A percentile compares a stretch with the other conserved stretches of the same genome.
phyloP scores from a whole-genome alignment of 2,329 filamentous ascomycete species.

The Aspergillus felis region DNA sequence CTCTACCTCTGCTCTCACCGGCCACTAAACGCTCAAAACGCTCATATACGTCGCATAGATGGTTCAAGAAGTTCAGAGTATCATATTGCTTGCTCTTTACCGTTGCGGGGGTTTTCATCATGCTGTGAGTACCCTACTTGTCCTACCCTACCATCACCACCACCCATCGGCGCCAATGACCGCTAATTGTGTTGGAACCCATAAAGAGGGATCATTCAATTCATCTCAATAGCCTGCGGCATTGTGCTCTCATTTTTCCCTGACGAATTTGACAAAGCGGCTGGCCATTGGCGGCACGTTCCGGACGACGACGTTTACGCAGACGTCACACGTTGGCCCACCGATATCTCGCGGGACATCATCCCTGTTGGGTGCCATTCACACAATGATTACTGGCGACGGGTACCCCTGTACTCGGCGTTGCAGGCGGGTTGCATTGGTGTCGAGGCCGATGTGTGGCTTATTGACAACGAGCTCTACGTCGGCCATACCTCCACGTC shows the following conservation, averaged over 20 bases:
- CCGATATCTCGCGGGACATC: slow-evolving; percentile 50
- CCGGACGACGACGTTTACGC: slow-evolving; percentile 32
- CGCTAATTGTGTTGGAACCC: slow-evolving; percentile 1
- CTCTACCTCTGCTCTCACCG: slow-evolving; percentile 8
- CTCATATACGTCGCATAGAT: slow-evolving; percentile 2
- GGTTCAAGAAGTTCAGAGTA: slow-evolving; percentile 12
- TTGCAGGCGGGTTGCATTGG: slow-evolving; percentile 52
- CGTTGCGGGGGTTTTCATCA: slow-evolving; percentile 25
- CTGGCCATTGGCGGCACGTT: slow-evolving; percentile 39
- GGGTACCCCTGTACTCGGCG: slow-evolving; percentile 53
- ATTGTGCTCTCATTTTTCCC: slow-evolving; percentile 41
- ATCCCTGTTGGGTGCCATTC: slow-evolving; percentile 52
- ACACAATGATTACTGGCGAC: slow-evolving; percentile 59
- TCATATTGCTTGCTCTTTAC: slow-evolving; percentile 16
- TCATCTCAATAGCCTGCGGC: slow-evolving; percentile 36
- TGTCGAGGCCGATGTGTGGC: slow-evolving; percentile 57
- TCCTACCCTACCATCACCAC: neutral
- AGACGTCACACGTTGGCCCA: slow-evolving; percentile 40
- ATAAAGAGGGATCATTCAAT: slow-evolving; percentile 38
- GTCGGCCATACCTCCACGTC: slow-evolving; percentile 51
- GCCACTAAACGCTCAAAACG: slow-evolving; percentile 1
- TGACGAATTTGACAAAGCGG: slow-evolving; percentile 37
- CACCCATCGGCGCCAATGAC: neutral
- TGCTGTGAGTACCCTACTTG: slow-evolving; percentile 31
- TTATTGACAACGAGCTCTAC: slow-evolving; percentile 50